Evolutionary conservation across 768 basidiomycete genomes (phyloP).

Genomic region (Dentipellis sp.): DNA sequence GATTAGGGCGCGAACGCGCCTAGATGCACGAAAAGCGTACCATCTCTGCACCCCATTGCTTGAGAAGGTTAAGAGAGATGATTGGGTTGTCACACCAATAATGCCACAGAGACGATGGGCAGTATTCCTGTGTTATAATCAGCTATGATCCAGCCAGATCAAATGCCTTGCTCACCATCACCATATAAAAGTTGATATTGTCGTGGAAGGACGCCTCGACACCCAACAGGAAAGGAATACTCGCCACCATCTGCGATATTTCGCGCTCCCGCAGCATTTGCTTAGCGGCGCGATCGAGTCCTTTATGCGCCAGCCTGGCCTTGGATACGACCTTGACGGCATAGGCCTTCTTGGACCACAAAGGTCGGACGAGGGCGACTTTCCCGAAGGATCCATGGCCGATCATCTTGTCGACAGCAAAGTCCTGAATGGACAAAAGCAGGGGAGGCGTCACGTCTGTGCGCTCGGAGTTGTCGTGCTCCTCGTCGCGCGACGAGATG

Average conservation of each 20-base stretch:
- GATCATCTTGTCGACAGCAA: not conserved
- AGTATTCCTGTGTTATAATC: slow-evolving; percentile 15
- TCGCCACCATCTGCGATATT: slow-evolving; percentile 4
- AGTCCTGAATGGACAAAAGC: not conserved
- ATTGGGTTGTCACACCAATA: slow-evolving; percentile 4
- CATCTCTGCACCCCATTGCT: slow-evolving; percentile 28
- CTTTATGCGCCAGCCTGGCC: not conserved
- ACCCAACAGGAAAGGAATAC: slow-evolving; percentile 10
- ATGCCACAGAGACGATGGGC: slow-evolving; percentile 9
- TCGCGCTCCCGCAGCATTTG: slow-evolving; percentile 7
- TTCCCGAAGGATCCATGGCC: slow-evolving; percentile 8
- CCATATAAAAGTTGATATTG: slow-evolving; percentile 14
- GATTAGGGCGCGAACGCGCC: not conserved
- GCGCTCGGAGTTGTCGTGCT: not conserved
- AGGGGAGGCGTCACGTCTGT: not conserved
- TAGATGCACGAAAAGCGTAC: slow-evolving; percentile 14
- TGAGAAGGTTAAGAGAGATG: slow-evolving; percentile 12
- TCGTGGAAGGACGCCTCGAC: slow-evolving; percentile 20
- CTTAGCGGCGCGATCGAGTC: not conserved
- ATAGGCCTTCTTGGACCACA: slow-evolving; percentile 4
- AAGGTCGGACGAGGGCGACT: slow-evolving; percentile 15
- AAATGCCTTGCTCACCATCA: slow-evolving; percentile 13
- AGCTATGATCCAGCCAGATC: not conserved
- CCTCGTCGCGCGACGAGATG: not conserved
- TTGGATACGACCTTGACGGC: slow-evolving; percentile 18